Evolutionary conservation across 208 protist species (phyloP), one percentile per base, ranked within the genome.

Genomic region (Acanthamoeba healyi): DNA sequence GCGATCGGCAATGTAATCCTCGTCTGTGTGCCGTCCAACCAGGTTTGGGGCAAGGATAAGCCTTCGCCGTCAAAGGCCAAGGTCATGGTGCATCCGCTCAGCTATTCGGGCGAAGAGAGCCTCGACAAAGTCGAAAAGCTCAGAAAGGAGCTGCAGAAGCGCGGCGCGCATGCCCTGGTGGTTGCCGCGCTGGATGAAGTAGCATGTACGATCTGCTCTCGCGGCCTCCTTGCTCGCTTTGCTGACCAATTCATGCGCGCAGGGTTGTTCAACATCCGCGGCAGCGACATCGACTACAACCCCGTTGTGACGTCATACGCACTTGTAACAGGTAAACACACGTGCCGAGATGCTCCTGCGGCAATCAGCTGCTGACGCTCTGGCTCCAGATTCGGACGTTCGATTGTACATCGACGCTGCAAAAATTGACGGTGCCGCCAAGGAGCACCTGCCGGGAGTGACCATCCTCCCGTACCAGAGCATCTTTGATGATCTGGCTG

Each of bases 391-490:
- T 77, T 77, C 26, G 17, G 67, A 74, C 24, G 51, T 40, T 14
- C 22, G 40, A 34, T 42, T 95, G 2, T 96, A 94, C 54, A 29
- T 96, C 3, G 36, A 94, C 7, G 26, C 70, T 17, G 34, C 19
- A 6, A 96, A 96, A 67, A 51, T 96, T 12, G 51, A 74, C 24
- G 49, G 72, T 9, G 42, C 95, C 34, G 82, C 98, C 12, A 96
- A 97, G 77, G 96, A 98, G 29, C 19, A 94, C 38, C n/a, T 95
- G 2, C 24, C 49, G 1, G 61, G 40, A 17, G 51, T 94, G 6
- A 9, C 49, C 34, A 63, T 96, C 10, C 72, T 96, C 9, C 95
- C 98, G 32, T 99, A 99, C 87, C 96, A 97, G 29, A 92, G 96
- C 65, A 94, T 99, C 26, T 97, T 96, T 70, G 29, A 44, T 9